phyloP scores from a whole-genome alignment of 352 stramenopile genomes.

The Pythium aristosporum region DNA sequence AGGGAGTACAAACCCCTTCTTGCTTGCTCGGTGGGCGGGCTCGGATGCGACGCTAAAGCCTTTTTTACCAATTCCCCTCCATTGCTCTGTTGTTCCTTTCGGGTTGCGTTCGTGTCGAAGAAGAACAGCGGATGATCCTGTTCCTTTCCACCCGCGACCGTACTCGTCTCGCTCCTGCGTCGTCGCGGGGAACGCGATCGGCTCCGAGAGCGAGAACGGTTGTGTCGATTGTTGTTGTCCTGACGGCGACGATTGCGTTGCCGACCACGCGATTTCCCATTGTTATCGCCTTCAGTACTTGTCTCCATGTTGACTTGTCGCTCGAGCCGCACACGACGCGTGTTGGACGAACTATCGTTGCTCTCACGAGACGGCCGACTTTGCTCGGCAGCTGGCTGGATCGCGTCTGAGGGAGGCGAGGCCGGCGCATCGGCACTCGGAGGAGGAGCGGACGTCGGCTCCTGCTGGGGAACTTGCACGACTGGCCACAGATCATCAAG shows the following conservation, averaged over 20 bases:
- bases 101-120: slow-evolving; percentile 7
- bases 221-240: slow-evolving; percentile 11
- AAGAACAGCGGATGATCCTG: slow-evolving; percentile 14
- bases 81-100: not conserved
- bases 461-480: slow-evolving; percentile 3
- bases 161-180: not conserved
- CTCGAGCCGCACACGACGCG: slow-evolving; percentile 17
- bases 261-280: not conserved
- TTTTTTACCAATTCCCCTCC: not conserved
- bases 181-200: slow-evolving; percentile 14
- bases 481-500: slow-evolving; percentile 60
- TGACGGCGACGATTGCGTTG: slow-evolving; percentile 4
- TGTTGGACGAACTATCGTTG: not conserved
- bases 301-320: slow-evolving; percentile 14
- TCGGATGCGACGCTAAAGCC: no score
- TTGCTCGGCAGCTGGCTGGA: not conserved
- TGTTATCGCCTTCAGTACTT: slow-evolving; percentile 1
- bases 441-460: not conserved
- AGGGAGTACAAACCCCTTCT: slow-evolving; percentile 5
- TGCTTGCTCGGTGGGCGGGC: not conserved
- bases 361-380: not conserved
- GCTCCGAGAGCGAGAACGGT: slow-evolving; percentile 16
- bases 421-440: not conserved
- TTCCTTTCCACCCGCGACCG: not conserved
- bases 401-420: not conserved